Evolutionary conservation across 2,329 filamentous ascomycete species (phyloP).

Genomic region (Aspergillus viridinutans): DNA sequence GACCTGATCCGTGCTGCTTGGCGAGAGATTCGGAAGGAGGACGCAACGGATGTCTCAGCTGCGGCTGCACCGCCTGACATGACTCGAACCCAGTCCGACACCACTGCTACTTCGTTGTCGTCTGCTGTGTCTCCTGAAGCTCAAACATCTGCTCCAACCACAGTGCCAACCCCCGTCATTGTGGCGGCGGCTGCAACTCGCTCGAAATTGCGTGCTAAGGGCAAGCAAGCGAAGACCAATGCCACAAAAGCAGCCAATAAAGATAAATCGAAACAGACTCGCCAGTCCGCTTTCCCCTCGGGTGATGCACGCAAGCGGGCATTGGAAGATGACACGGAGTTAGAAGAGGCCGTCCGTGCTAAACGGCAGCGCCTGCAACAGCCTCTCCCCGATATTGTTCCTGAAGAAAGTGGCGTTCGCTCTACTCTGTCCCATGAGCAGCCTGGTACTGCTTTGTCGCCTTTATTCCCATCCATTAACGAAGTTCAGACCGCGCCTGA

Average conservation of each 20-base stretch:
- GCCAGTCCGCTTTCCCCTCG: conserved; percentile 16
- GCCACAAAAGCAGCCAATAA: conserved; percentile 22
- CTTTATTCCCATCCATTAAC: conserved; percentile 1
- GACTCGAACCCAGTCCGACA: conserved; percentile 20
- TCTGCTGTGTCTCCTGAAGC: conserved; percentile 36
- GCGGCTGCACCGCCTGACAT: conserved; percentile 7
- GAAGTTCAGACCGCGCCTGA: background rate
- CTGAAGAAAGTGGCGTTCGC: conserved; percentile 23
- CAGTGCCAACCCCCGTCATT: conserved; percentile 6
- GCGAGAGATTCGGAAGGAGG: conserved; percentile 16
- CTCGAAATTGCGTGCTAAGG: conserved; percentile 12
- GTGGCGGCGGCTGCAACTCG: conserved; percentile 10
- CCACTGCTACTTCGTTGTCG: conserved; percentile 37
- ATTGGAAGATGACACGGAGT: conserved; percentile 27
- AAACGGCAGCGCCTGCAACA: conserved; percentile 24
- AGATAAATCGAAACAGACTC: conserved; percentile 8
- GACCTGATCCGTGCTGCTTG: conserved; percentile 26
- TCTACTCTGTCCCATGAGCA: conserved; percentile 17
- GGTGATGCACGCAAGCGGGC: conserved; percentile 25
- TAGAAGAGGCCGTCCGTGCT: conserved; percentile 19
- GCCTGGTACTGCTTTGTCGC: conserved; percentile 10
- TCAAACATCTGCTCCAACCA: conserved; percentile 27
- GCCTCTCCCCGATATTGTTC: conserved; percentile 17
- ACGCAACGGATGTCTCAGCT: conserved; percentile 3
- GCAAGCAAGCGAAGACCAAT: conserved; percentile 23